Conservation (phyloP, 352 stramenopile genomes). For the Globisporangium alternatum region DNA sequence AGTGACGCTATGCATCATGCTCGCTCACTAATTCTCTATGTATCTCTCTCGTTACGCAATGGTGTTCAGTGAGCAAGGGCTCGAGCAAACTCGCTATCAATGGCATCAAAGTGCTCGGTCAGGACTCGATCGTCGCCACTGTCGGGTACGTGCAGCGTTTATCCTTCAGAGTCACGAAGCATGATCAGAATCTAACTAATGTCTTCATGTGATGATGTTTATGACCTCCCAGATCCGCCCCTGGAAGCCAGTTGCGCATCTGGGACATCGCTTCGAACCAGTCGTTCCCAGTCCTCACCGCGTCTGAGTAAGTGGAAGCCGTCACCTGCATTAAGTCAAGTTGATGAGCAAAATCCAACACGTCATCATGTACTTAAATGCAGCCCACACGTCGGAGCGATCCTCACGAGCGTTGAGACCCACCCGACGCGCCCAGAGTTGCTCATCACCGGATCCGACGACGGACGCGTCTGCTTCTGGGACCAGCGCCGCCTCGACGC, state of each 20-base stretch:
- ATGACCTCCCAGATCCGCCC: constrained; percentile 29
- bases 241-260: constrained; percentile 64
- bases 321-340: background rate
- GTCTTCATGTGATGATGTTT: background rate
- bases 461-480: constrained; percentile 70
- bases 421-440: constrained; percentile 77
- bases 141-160: constrained; percentile 38
- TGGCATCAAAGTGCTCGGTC: constrained; percentile 69
- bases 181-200: too few relatives aligned
- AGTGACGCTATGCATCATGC: background rate
- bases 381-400: constrained; percentile 33
- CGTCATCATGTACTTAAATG: background rate
- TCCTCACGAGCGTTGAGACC: constrained; percentile 63
- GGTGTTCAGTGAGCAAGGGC: constrained; percentile 38
- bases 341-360: background rate
- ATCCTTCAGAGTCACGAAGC: background rate
- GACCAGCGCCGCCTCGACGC: constrained; percentile 65
- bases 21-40: background rate
- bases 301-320: constrained; percentile 46
- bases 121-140: constrained; percentile 62
- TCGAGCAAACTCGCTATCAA: constrained; percentile 54
- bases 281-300: constrained; percentile 47
- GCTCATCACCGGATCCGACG: constrained; percentile 64
- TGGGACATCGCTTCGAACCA: constrained; percentile 67
- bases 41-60: constrained; percentile 7